Base-by-base conservation (phyloP, 139 green algal species). In the Haematococcus lacustris region DNA sequence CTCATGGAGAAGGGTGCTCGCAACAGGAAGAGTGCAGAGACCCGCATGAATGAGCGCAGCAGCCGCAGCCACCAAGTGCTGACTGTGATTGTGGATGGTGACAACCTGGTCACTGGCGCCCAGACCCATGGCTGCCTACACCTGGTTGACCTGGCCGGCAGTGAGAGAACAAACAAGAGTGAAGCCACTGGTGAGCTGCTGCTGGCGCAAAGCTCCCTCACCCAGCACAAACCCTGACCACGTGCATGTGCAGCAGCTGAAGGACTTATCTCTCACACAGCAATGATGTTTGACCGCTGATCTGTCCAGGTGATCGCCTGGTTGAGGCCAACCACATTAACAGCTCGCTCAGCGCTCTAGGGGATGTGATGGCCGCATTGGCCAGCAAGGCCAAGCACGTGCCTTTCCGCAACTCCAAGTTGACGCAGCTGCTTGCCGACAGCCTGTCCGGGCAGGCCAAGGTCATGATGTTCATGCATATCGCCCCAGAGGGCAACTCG, bases 381-480 rank as follows among this genome's bases (percentile, higher is more conserved):
- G 88, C 88, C 3, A 86, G 86, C 78, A 83, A 88, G 60, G 57
- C 73, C 9, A 73, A 75, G 33, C 90, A 97, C 77, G 77, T 97
- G 28, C 93, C 93, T 39, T 97, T 91, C 82, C 85, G 92, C 38
- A 90, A 97, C 88, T 87, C 73, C 74, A 97, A 96, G 87, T 88
- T 98, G 13, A 98, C 93, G 23, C 84, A 93, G 81, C 80, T 98
- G 64, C 88, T 97, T 47, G 77, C 88, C 71, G 92, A 97, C 85
- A 91, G 82, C 64, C 78, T 97, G 68, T 85, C 78, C 28, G 91
- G 91, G 4, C 76, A 93, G 50, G 90, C 88, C 37, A 86, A 86
- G 75, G 78, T 83, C 21, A 93, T 95, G 88, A 97, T 97, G 92
- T 95, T 97, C 79, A 88, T 97, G 76, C 92, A 97, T 75, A 77